Evolutionary conservation across 371 early-diverging fungal species (phyloP).

Genomic region (Batkoa obscura): DNA sequence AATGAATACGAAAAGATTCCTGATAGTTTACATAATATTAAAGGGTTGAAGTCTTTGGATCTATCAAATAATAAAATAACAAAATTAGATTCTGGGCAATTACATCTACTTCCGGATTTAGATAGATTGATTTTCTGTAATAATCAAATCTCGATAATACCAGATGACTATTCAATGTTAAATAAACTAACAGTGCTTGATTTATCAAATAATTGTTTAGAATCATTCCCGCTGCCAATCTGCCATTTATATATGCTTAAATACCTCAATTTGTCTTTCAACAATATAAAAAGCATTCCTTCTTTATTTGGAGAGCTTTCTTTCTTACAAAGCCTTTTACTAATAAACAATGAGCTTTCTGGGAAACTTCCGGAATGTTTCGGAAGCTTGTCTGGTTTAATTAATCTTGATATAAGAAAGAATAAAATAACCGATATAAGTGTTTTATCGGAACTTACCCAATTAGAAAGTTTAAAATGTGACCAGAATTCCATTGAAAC

Average conservation of each 20-base stretch:
- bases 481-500: slow-evolving; percentile 41
- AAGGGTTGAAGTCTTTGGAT: slow-evolving; percentile 39
- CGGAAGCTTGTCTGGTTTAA: slow-evolving; percentile 18
- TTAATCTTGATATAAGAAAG: slow-evolving; percentile 52
- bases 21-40: slow-evolving; percentile 27
- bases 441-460: slow-evolving; percentile 27
- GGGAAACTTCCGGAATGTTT: slow-evolving; percentile 43
- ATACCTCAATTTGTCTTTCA: slow-evolving; percentile 63
- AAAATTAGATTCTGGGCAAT: slow-evolving; percentile 29
- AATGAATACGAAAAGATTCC: slow-evolving; percentile 45
- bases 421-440: slow-evolving; percentile 46
- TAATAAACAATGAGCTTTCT: slow-evolving; percentile 44
- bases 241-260: slow-evolving; percentile 32
- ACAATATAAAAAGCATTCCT: slow-evolving; percentile 52
- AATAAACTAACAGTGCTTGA: slow-evolving; percentile 46
- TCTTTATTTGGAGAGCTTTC: slow-evolving; percentile 40
- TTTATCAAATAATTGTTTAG: slow-evolving; percentile 55
- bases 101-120: slow-evolving; percentile 33
- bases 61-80: slow-evolving; percentile 53
- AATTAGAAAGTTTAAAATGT: slow-evolving; percentile 32
- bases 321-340: slow-evolving; percentile 28
- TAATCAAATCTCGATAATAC: slow-evolving; percentile 50
- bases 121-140: slow-evolving; percentile 42
- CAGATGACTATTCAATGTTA: slow-evolving; percentile 33
- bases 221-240: slow-evolving; percentile 33